Conservation (phyloP, 495 filamentous ascomycete genomes). For the Staphylotrichum longicolle region DNA sequence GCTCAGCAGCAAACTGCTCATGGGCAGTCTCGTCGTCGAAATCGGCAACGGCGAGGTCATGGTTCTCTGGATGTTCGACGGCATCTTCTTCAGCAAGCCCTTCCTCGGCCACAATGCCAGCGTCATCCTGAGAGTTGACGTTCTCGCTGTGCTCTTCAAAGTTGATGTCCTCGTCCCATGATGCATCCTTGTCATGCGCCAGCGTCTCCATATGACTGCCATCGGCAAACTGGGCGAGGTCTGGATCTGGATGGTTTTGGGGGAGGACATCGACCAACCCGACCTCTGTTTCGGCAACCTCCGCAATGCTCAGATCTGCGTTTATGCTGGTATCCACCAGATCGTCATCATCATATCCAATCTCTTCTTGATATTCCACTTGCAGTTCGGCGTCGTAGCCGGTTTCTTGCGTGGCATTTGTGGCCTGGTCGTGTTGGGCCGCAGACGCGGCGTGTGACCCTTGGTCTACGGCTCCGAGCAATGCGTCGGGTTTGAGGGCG, state of each 20-base stretch:
- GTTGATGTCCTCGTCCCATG: conserved; percentile 3
- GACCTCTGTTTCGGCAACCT: not conserved
- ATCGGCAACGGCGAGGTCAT: not conserved
- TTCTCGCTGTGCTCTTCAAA: conserved; percentile 5
- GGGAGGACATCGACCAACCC: not conserved
- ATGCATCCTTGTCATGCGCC: not conserved
- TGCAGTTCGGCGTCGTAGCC: not conserved
- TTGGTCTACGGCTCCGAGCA: conserved; percentile 27
- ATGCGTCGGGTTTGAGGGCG: conserved; percentile 14
- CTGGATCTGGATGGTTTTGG: not conserved
- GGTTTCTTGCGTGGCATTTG: not conserved
- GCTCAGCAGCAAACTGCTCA: conserved; percentile 4
- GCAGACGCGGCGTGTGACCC: conserved; percentile 2
- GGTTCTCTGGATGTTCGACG: not conserved
- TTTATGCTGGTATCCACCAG: conserved; percentile 9
- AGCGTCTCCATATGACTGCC: not conserved
- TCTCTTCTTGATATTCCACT: conserved; percentile 33
- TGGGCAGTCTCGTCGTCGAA: not conserved
- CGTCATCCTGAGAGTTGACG: not conserved
- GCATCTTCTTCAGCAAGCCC: not conserved
- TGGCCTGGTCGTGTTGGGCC: not conserved
- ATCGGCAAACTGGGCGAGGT: not conserved
- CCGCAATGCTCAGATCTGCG: conserved; percentile 3
- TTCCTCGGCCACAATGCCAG: not conserved
- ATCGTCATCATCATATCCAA: conserved; percentile 36